Conservation (phyloP, 352 stramenopile species). For the Pythium phragmitis region DNA sequence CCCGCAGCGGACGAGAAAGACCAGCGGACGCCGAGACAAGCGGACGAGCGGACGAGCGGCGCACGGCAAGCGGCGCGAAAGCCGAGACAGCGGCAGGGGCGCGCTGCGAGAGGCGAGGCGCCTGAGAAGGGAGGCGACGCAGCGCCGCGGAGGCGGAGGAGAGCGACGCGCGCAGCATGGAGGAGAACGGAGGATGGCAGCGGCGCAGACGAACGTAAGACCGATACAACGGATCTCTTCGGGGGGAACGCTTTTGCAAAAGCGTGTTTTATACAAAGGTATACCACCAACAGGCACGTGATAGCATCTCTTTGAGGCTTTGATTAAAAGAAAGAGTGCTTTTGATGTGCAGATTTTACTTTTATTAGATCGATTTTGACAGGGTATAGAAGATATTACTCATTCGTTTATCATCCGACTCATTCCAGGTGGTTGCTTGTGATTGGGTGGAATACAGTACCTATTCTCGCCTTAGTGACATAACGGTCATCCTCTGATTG, state of each 20-base stretch:
- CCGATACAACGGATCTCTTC: neutral
- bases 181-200: neutral
- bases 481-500: neutral
- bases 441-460: slow-evolving; percentile 4
- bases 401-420: neutral
- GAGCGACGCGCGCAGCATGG: slow-evolving; percentile 16
- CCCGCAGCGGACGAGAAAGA: neutral
- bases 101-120: slow-evolving; percentile 2
- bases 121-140: slow-evolving; percentile 12
- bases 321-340: neutral
- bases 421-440: slow-evolving; percentile 13
- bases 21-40: neutral
- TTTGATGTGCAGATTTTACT: neutral
- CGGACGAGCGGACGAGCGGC: neutral
- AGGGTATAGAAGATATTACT: neutral
- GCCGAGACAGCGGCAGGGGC: neutral
- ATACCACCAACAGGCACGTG: neutral
- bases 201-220: neutral
- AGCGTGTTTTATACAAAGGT: slow-evolving; percentile 2
- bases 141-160: slow-evolving; percentile 6
- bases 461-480: neutral
- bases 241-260: neutral
- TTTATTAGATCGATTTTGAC: neutral
- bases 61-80: neutral
- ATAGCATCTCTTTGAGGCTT: too few species aligned